Percentiles rank a stretch among this genome's conserved stretches.
Conservation (phyloP, 2,329 filamentous ascomycete species). For the Paecilomyces niveus region DNA sequence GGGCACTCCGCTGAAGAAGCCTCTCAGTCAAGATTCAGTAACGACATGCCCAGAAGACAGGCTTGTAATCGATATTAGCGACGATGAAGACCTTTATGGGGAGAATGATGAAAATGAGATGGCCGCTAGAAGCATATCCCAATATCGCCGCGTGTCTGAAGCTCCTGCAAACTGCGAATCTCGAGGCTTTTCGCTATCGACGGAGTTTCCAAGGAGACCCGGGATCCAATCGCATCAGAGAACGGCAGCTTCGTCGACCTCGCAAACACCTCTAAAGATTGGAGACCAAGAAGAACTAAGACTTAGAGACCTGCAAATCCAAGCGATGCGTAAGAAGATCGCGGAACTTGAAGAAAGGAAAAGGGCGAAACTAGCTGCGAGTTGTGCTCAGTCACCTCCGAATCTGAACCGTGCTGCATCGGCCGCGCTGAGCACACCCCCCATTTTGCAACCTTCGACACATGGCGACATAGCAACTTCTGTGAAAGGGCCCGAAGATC, state of each 20-base stretch:
- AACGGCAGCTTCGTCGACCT: conserved; percentile 26
- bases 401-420: conserved; percentile 15
- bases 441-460: conserved; percentile 2
- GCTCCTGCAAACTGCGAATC: conserved; percentile 18
- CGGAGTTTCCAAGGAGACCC: conserved; percentile 37
- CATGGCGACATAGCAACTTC: background rate
- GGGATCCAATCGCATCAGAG: conserved; percentile 33
- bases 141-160: background rate
- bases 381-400: conserved; percentile 28
- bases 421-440: conserved; percentile 7
- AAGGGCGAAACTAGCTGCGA: conserved; percentile 34
- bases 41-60: conserved; percentile 51
- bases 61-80: conserved; percentile 80
- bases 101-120: conserved; percentile 19
- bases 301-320: conserved; percentile 43
- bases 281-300: conserved; percentile 38
- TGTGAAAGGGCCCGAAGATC: background rate
- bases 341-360: conserved; percentile 42
- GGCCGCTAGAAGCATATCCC: conserved; percentile 19
- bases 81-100: conserved; percentile 50
- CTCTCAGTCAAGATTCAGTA: conserved; percentile 16
- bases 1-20: conserved; percentile 47
- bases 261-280: conserved; percentile 28
- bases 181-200: conserved; percentile 41
- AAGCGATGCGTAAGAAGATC: conserved; percentile 42